Percentiles rank a stretch among this genome's conserved stretches.
phyloP scores from a whole-genome alignment of 306 rosid genomes.

The Carpinus fangiana region DNA sequence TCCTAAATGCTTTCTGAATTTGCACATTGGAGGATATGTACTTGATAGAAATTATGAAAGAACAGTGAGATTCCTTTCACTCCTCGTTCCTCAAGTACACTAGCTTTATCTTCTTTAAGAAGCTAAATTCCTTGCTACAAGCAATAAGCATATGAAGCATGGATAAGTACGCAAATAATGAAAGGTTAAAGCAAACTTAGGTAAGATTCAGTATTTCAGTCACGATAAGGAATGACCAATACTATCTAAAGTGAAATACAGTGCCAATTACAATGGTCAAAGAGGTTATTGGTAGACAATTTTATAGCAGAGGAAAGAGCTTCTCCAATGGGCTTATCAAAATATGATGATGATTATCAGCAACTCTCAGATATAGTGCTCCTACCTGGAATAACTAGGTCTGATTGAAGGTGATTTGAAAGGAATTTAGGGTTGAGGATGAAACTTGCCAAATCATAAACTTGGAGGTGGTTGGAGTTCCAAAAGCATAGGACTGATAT shows the following conservation, averaged over 20 bases:
- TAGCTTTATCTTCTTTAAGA: background rate
- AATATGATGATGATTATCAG: background rate
- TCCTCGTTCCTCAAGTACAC: background rate
- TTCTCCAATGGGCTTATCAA: background rate
- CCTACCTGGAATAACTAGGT: background rate
- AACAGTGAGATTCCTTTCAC: background rate
- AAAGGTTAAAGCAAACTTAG: background rate
- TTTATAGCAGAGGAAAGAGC: background rate
- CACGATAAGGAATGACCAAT: background rate
- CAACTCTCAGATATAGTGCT: background rate
- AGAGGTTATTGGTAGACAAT: background rate
- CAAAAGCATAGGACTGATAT: background rate
- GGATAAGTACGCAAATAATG: background rate
- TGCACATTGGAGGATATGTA: background rate
- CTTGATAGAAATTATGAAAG: background rate
- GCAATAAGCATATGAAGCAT: background rate
- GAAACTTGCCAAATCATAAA: constrained; percentile 9
- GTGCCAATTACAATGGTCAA: background rate
- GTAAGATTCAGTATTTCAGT: background rate
- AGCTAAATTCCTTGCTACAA: background rate
- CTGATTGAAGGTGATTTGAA: background rate
- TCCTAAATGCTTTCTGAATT: background rate
- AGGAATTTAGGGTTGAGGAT: background rate
- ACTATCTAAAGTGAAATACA: constrained; percentile 1
- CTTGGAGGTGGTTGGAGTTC: background rate